Conservation (phyloP, 2,329 filamentous ascomycete species). For the Fonsecaea erecta region DNA sequence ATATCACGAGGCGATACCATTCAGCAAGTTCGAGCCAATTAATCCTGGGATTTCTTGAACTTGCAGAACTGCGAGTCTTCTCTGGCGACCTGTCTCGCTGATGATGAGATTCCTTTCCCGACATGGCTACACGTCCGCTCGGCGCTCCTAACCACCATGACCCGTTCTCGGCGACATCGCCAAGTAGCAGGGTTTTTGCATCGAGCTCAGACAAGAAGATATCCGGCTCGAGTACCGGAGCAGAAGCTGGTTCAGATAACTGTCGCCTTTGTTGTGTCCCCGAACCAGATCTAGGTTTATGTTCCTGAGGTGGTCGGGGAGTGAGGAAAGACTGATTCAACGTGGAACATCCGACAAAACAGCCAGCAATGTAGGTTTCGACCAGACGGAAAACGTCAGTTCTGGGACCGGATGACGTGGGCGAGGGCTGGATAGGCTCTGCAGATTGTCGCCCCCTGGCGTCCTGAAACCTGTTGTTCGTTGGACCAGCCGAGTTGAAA, state of each 20-base stretch:
- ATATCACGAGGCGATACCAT: slow-evolving; percentile 75
- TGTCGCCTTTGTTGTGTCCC: slow-evolving; percentile 43
- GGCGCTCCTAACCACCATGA: slow-evolving; percentile 73
- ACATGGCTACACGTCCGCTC: slow-evolving; percentile 48
- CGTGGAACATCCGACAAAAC: slow-evolving; percentile 70
- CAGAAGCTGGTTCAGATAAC: slow-evolving; percentile 37
- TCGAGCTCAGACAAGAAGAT: slow-evolving; percentile 67
- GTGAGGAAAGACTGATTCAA: slow-evolving; percentile 78
- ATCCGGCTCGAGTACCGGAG: slow-evolving; percentile 41
- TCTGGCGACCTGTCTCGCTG: slow-evolving; percentile 44
- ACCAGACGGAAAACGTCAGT: slow-evolving; percentile 69
- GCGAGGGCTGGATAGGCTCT: background rate
- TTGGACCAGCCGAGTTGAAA: slow-evolving; percentile 22
- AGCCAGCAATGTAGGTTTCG: slow-evolving; percentile 75
- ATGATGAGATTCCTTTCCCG: slow-evolving; percentile 37
- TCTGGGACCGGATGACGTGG: background rate
- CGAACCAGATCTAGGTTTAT: slow-evolving; percentile 45
- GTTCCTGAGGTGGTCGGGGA: slow-evolving; percentile 51
- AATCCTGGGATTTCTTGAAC: slow-evolving; percentile 68
- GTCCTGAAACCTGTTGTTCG: slow-evolving; percentile 9
- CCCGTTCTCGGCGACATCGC: slow-evolving; percentile 79
- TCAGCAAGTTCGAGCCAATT: slow-evolving; percentile 73
- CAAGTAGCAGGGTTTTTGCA: slow-evolving; percentile 73
- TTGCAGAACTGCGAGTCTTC: slow-evolving; percentile 52
- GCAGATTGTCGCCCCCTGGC: slow-evolving; percentile 3